These are phyloP conservation scores for Epichloe elymi DNA, from an alignment of 2,329 filamentous ascomycete genomes.

Conservation along the genomic window DNA sequence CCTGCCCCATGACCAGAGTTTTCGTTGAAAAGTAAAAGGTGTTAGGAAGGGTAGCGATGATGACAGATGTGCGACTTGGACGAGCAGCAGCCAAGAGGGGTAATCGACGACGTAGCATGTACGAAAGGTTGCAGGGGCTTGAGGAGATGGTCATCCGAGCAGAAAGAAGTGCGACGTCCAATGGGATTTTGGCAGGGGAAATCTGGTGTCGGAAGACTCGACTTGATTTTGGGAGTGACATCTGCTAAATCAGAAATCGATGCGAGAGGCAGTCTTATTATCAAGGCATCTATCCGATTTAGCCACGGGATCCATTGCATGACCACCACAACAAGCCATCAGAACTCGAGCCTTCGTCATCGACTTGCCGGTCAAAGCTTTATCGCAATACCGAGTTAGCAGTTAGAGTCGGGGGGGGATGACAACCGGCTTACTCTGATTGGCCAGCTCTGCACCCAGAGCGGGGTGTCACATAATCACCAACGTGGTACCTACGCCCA, in stretches of 20 bases:
- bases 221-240: too few species aligned
- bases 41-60: background rate
- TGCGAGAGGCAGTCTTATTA: background rate
- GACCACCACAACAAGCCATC: too few species aligned
- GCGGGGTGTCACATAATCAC: too few species aligned
- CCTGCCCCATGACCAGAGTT: slow-evolving; percentile 33
- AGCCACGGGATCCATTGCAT: too few species aligned
- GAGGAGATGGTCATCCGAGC: background rate
- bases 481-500: too few species aligned
- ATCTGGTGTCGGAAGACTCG: too few species aligned
- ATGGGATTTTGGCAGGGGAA: background rate
- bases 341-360: background rate
- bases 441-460: background rate
- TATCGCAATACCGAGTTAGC: too few species aligned
- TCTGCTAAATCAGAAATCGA: too few species aligned
- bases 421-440: background rate
- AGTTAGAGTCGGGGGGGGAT: background rate
- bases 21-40: slow-evolving; percentile 14
- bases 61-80: background rate
- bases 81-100: background rate
- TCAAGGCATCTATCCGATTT: background rate
- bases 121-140: background rate
- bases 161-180: background rate
- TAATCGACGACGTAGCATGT: slow-evolving; percentile 2
- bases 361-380: background rate